Evolutionary conservation across 331 rosid species (phyloP).

Genomic region (Quercus lobata): DNA sequence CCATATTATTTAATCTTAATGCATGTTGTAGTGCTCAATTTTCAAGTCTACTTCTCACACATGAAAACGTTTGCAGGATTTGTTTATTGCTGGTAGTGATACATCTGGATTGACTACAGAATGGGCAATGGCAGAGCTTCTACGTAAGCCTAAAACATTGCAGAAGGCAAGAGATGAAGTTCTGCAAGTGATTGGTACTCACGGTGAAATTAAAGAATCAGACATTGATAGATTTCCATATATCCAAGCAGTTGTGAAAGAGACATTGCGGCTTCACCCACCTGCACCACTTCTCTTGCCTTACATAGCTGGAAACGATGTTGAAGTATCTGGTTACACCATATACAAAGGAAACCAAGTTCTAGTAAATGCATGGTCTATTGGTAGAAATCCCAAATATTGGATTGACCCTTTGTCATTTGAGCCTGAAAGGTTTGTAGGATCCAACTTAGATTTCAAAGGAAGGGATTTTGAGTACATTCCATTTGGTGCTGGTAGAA

Average conservation of each 20-base stretch:
- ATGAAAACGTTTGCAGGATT: slow-evolving; percentile 28
- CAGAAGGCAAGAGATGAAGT: slow-evolving; percentile 34
- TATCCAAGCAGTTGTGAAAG: slow-evolving; percentile 44
- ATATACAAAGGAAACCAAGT: slow-evolving; percentile 39
- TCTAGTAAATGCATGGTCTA: slow-evolving; percentile 47
- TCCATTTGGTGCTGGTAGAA: slow-evolving; percentile 49
- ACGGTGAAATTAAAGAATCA: slow-evolving; percentile 37
- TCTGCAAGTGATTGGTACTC: slow-evolving; percentile 16
- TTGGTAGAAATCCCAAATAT: slow-evolving; percentile 32
- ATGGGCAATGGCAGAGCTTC: slow-evolving; percentile 58
- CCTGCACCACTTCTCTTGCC: slow-evolving; percentile 50
- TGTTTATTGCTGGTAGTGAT: slow-evolving; percentile 56
- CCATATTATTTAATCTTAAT: too few species aligned
- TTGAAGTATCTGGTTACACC: slow-evolving; percentile 28
- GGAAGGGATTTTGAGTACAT: slow-evolving; percentile 44
- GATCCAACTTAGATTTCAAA: slow-evolving; percentile 24
- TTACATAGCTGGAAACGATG: slow-evolving; percentile 33
- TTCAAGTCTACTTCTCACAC: too few species aligned
- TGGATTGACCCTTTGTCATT: slow-evolving; percentile 39
- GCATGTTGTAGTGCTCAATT: too few species aligned
- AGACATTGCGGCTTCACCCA: slow-evolving; percentile 50
- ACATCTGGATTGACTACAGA: slow-evolving; percentile 52
- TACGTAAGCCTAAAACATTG: slow-evolving; percentile 32
- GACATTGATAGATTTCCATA: slow-evolving; percentile 39
- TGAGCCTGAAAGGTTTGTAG: slow-evolving; percentile 38